Evolutionary conservation across 495 filamentous ascomycete genomes (phyloP).

Genomic region (Parmelia sp.): DNA sequence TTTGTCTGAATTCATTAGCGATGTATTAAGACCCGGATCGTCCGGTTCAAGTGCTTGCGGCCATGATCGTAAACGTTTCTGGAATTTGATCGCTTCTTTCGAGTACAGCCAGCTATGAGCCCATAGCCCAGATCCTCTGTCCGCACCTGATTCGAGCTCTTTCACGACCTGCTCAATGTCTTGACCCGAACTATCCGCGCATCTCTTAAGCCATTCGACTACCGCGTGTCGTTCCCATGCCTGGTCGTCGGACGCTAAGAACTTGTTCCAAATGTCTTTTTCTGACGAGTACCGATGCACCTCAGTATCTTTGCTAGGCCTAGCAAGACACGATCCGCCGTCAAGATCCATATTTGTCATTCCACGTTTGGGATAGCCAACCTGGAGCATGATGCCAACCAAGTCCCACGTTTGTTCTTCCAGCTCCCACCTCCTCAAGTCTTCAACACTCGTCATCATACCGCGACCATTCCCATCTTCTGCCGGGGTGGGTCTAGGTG

Average conservation of each 20-base stretch:
- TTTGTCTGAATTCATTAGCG: conserved; percentile 49
- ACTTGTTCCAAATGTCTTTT: conserved; percentile 57
- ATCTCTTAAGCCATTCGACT: conserved; percentile 75
- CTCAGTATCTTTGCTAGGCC: conserved; percentile 35
- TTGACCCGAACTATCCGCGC: conserved; percentile 53
- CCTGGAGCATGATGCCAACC: conserved; percentile 55
- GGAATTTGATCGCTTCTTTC: conserved; percentile 77
- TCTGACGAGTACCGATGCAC: conserved; percentile 55
- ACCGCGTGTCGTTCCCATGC: conserved; percentile 69
- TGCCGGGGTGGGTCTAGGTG: not conserved
- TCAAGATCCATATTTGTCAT: conserved; percentile 35
- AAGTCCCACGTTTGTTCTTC: conserved; percentile 88
- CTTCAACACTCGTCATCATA: conserved; percentile 36
- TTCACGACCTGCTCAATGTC: conserved; percentile 71
- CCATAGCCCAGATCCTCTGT: conserved; percentile 61
- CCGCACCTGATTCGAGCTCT: conserved; percentile 55
- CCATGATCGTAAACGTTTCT: conserved; percentile 68
- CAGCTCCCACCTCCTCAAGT: conserved; percentile 57
- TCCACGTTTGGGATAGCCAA: conserved; percentile 40
- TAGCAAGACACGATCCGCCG: conserved; percentile 21
- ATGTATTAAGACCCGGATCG: conserved; percentile 47
- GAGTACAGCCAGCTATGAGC: conserved; percentile 89
- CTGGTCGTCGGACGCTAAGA: conserved; percentile 58
- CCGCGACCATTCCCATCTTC: conserved; percentile 5
- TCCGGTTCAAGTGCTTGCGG: conserved; percentile 58